Base-by-base conservation (phyloP, 2,329 filamentous ascomycete species). In the Lachnellula occidentalis region DNA sequence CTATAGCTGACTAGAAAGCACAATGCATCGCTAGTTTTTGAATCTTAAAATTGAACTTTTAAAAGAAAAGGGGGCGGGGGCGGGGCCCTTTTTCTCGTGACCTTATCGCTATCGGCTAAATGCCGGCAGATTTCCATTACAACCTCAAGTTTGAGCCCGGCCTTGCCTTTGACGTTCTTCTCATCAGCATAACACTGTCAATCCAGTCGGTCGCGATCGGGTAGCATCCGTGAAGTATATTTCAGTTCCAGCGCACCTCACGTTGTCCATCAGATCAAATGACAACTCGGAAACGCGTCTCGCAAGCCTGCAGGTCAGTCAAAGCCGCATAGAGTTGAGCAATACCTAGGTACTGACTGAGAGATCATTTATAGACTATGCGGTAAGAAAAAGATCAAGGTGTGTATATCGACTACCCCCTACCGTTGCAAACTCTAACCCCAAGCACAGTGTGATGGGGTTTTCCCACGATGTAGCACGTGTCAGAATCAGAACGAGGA, bases 301-400 rank as follows among this genome's bases (percentile, higher is more conserved):
- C 63, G 11, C 66, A 67, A 56, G 66, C 66, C 12, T 67, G 66
- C 51, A 54, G 60, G 51, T 50, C 15, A 50, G 52, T 45, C 27
- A 9, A 31, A 4, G 24, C 3, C 8, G 11, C 27, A 31, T 31
- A 11, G 27, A 31, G 27, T 31, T 31, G 27, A 31, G 27, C 8
- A 31, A 11, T 31, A 24, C 24, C 24, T 6, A 24, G 24, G 24
- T 24, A 11, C 27, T 31, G 27, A 31, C 27, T 11, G 3, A 31
- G 8, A 31, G 27, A 11, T 31, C 8, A 3, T 31, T 31, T 31
- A 9, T 11, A 31, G 27, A 31, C 22, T 59, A 5, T 66, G 64
- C 46, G 58, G 60, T 1, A 17, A 54, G n/a, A 66, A 65, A 55
- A 67, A 67, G 49, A 59, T 66, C 51, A 67, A 67, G 57, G 63